Percentiles rank a stretch among this genome's conserved stretches.
These are phyloP conservation scores for Stephania japonica DNA, from an alignment of 164 flowering plant genomes.

Conservation along the genomic window DNA sequence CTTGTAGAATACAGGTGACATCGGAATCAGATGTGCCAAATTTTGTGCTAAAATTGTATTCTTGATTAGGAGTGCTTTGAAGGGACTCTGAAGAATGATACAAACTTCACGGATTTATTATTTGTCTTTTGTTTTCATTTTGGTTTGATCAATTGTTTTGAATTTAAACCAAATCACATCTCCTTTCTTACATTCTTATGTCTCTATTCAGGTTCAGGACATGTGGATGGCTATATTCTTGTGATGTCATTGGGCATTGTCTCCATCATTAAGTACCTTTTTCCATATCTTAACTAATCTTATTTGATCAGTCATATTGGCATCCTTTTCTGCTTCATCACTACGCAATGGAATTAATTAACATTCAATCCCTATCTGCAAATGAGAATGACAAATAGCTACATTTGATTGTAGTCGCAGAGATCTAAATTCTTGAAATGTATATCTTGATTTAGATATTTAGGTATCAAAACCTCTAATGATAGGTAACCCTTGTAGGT, in stretches of 20 bases:
- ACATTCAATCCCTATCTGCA: no score
- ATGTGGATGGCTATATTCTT: constrained; percentile 54
- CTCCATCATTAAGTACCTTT: constrained; percentile 60
- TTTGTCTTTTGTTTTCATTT: neutral
- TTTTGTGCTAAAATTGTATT: no score
- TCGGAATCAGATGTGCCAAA: no score
- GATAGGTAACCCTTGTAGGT: no score
- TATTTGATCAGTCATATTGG: neutral
- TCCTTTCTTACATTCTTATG: neutral
- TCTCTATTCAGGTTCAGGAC: constrained; percentile 49
- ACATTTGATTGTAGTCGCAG: neutral
- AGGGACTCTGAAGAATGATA: neutral
- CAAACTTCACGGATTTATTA: neutral
- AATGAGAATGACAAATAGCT: no score
- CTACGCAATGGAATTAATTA: neutral
- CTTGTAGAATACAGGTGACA: neutral
- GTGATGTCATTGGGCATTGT: constrained; percentile 68
- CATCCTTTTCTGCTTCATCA: neutral
- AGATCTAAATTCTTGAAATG: neutral
- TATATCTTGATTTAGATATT: no score
- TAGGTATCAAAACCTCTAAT: no score
- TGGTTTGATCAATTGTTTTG: neutral
- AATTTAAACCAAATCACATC: neutral
- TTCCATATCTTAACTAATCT: neutral
- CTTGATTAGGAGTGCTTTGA: neutral